phyloP scores from a whole-genome alignment of 2,329 filamentous ascomycete genomes.

The Clonostachys sp. region DNA sequence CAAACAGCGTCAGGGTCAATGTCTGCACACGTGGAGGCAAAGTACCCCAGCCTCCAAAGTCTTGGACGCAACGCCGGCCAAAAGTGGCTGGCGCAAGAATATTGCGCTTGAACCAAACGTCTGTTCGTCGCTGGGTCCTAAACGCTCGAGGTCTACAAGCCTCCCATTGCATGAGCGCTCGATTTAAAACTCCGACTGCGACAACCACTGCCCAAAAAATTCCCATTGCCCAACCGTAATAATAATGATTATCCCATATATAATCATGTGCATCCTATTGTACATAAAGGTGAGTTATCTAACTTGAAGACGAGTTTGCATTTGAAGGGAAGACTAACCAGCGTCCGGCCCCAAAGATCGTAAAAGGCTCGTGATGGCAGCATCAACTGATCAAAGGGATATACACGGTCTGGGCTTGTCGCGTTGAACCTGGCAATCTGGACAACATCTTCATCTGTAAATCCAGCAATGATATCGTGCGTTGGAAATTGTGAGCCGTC shows the following conservation, averaged over 20 bases:
- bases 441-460: slow-evolving; percentile 23
- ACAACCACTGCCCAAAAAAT: slow-evolving; percentile 33
- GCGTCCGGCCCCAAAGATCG: slow-evolving; percentile 26
- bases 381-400: slow-evolving; percentile 18
- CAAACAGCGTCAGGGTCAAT: slow-evolving; percentile 28
- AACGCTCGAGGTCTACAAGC: no score
- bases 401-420: slow-evolving; percentile 10
- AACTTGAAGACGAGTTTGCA: no score
- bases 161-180: no score
- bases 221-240: slow-evolving; percentile 27
- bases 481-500: no score
- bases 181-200: slow-evolving; percentile 16
- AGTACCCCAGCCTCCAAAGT: slow-evolving; percentile 34
- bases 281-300: not conserved
- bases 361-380: slow-evolving; percentile 26
- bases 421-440: slow-evolving; percentile 17
- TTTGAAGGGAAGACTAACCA: slow-evolving; percentile 15
- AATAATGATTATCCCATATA: slow-evolving; percentile 25
- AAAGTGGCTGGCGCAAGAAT: slow-evolving; percentile 34
- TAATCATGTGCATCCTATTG: slow-evolving; percentile 18
- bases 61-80: slow-evolving; percentile 33
- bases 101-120: slow-evolving; percentile 24
- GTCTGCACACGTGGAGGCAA: slow-evolving; percentile 35
- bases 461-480: slow-evolving; percentile 20
- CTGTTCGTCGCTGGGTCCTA: slow-evolving; percentile 4